Conservation (phyloP, 306 rosid species). For the Herpetospermum pedunculosum region DNA sequence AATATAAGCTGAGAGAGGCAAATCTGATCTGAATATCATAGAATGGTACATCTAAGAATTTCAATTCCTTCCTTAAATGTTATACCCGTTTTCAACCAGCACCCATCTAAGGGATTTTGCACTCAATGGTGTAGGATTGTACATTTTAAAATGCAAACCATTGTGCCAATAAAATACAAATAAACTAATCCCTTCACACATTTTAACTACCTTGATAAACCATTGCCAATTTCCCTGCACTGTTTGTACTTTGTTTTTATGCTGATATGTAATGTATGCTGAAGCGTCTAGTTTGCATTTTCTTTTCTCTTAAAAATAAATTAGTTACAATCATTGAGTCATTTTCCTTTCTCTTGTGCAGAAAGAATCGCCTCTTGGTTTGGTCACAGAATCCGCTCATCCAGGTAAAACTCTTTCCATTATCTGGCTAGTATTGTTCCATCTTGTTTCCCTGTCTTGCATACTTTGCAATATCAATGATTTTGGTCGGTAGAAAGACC, state of each 20-base stretch:
- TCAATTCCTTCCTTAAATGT: no score
- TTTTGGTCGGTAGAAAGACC: not conserved
- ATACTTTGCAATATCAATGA: not conserved
- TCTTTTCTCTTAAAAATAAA: constrained; percentile 10
- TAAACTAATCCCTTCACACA: not conserved
- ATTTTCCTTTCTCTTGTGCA: constrained; percentile 25
- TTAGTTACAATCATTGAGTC: no score
- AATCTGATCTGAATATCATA: no score
- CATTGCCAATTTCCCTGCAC: not conserved
- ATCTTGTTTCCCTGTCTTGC: not conserved
- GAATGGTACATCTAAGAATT: no score
- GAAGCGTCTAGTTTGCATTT: not conserved
- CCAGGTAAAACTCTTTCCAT: constrained; percentile 35
- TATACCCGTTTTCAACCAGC: no score
- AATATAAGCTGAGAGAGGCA: no score
- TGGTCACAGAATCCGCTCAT: constrained; percentile 72
- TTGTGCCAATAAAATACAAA: not conserved
- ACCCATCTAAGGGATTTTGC: no score
- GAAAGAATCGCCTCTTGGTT: constrained; percentile 75
- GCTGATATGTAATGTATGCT: not conserved
- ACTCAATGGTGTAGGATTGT: no score
- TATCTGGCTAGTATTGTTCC: not conserved
- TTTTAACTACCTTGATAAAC: not conserved
- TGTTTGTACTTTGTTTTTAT: not conserved
- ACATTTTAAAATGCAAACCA: not conserved